phyloP scores from a whole-genome alignment of 371 early-diverging fungal genomes.

The Haplosporangium sp. region DNA sequence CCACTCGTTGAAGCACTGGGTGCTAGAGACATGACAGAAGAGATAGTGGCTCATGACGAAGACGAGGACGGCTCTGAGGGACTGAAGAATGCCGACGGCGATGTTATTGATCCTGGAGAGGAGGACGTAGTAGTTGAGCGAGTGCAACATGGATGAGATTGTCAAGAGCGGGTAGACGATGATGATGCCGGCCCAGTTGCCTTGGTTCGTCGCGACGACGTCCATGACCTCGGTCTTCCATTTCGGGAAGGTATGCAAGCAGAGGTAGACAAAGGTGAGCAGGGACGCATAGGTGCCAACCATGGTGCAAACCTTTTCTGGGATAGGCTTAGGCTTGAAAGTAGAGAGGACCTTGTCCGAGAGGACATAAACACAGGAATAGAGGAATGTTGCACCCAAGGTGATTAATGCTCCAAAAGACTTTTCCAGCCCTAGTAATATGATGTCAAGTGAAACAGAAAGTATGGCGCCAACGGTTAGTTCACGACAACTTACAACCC shows the following conservation, averaged over 20 bases:
- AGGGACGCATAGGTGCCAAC: constrained; percentile 50
- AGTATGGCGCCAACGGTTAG: not conserved
- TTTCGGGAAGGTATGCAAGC: constrained; percentile 64
- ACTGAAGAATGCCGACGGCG: constrained; percentile 74
- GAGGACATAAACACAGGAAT: constrained; percentile 57
- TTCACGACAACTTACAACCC: not conserved
- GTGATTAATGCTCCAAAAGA: constrained; percentile 56
- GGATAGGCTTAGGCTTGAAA: constrained; percentile 37
- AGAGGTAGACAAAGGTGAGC: constrained; percentile 46
- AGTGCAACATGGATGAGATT: constrained; percentile 61
- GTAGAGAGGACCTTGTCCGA: constrained; percentile 53
- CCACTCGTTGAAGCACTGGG: constrained; percentile 74
- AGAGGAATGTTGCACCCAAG: constrained; percentile 55
- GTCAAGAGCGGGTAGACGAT: constrained; percentile 54
- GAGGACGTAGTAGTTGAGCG: constrained; percentile 63
- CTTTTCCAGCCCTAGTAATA: constrained; percentile 35
- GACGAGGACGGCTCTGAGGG: constrained; percentile 73
- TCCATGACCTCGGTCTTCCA: constrained; percentile 48
- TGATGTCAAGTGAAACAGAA: not conserved
- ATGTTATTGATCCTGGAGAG: constrained; percentile 66
- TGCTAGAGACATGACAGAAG: constrained; percentile 69
- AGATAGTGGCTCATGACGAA: constrained; percentile 73
- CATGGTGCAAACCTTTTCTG: constrained; percentile 55
- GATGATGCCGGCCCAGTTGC: constrained; percentile 29
- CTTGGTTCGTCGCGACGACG: constrained; percentile 11